These are phyloP conservation scores for Pachysandra terminalis DNA, from an alignment of 164 flowering plant genomes.

Conservation along the genomic window DNA sequence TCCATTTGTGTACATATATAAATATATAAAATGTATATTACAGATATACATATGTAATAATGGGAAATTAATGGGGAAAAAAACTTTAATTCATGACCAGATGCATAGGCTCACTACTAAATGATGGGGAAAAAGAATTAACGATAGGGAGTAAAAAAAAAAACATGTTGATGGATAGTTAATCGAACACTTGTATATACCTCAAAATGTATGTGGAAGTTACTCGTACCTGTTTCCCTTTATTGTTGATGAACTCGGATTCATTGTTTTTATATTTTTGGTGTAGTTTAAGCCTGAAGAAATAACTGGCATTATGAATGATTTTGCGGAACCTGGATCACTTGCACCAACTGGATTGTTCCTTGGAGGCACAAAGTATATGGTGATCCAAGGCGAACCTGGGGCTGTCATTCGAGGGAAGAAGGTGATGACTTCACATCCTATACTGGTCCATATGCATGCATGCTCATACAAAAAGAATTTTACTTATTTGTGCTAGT, in stretches of 20 bases:
- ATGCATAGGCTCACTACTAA: no score
- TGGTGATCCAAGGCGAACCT: slow-evolving; percentile 43
- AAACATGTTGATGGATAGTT: background rate
- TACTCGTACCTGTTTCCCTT: background rate
- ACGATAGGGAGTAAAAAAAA: no score
- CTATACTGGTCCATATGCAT: background rate
- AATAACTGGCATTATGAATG: slow-evolving; percentile 29
- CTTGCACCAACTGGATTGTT: slow-evolving; percentile 43
- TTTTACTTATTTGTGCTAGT: background rate
- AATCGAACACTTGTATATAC: background rate
- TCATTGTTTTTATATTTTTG: slow-evolving; percentile 1
- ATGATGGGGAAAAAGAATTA: no score
- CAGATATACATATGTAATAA: no score
- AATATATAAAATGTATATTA: no score
- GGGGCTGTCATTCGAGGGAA: slow-evolving; percentile 44
- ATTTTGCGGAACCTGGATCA: slow-evolving; percentile 34
- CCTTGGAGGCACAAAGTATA: slow-evolving; percentile 41
- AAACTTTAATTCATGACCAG: no score
- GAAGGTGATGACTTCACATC: slow-evolving; percentile 15
- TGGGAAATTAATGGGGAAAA: no score
- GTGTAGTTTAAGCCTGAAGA: slow-evolving; percentile 40
- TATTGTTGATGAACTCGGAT: background rate
- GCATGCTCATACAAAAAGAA: background rate
- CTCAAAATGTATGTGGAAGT: background rate
- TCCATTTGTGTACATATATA: no score